Percentiles rank a stretch among this genome's conserved stretches.
phyloP scores from a whole-genome alignment of 352 stramenopile genomes.

The Phytophthora sp. region DNA sequence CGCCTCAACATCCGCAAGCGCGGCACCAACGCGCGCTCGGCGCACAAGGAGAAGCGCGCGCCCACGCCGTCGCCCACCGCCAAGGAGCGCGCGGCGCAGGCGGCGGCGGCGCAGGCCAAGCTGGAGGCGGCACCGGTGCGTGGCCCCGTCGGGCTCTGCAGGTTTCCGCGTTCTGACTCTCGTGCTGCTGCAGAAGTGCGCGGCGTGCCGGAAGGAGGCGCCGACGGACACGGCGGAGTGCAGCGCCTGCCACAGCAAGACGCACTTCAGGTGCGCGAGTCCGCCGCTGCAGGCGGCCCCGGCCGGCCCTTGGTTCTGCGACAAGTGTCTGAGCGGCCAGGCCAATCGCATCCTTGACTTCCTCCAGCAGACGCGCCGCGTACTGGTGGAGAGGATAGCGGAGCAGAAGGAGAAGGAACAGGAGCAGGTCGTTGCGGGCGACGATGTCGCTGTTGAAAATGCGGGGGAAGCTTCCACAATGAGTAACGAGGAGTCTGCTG shows the following conservation, averaged over 20 bases:
- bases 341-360: slow-evolving; percentile 70
- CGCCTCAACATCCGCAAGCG: slow-evolving; percentile 74
- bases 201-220: slow-evolving; percentile 53
- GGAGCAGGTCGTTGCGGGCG: no score
- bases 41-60: slow-evolving; percentile 68
- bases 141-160: background rate
- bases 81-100: slow-evolving; percentile 22
- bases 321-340: slow-evolving; percentile 58
- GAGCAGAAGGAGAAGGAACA: slow-evolving; percentile 18
- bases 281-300: slow-evolving; percentile 37
- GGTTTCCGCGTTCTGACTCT: slow-evolving; percentile 1
- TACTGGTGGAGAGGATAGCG: slow-evolving; percentile 48
- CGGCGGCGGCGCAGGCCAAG: slow-evolving; percentile 17
- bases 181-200: slow-evolving; percentile 44
- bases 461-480: no score
- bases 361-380: slow-evolving; percentile 64
- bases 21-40: slow-evolving; percentile 58
- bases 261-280: slow-evolving; percentile 59
- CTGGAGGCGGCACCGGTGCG: slow-evolving; percentile 29
- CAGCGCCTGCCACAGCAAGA: slow-evolving; percentile 64
- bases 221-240: slow-evolving; percentile 49
- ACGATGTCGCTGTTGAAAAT: no score
- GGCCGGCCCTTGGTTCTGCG: slow-evolving; percentile 52
- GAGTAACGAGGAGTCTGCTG: background rate
- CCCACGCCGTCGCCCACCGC: slow-evolving; percentile 22